phyloP scores from a whole-genome alignment of 2,329 filamentous ascomycete species.

The Alternaria sp. region DNA sequence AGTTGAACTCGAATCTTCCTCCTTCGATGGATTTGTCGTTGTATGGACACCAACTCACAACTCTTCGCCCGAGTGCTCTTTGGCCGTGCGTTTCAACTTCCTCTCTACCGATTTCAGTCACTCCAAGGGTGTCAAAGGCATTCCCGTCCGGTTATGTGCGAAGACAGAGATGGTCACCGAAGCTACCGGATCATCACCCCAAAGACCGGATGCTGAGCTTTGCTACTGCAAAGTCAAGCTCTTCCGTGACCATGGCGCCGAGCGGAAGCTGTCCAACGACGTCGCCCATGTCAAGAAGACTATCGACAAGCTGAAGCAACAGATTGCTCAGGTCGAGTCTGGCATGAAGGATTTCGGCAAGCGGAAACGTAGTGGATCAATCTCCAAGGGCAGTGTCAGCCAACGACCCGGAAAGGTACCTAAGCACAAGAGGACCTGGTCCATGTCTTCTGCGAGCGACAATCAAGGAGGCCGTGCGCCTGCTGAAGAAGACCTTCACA shows the following conservation, averaged over 20 bases:
- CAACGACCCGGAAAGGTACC: conserved; percentile 77
- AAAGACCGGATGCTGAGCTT: conserved; percentile 69
- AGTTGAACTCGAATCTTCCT: conserved; percentile 67
- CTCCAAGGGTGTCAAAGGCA: conserved; percentile 97
- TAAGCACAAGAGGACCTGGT: conserved; percentile 96
- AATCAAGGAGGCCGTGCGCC: conserved; percentile 53
- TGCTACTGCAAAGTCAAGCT: conserved; percentile 97
- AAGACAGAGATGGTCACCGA: conserved; percentile 78
- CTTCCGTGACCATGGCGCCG: conserved; percentile 94
- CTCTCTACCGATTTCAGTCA: conserved; percentile 98
- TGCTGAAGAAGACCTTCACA: conserved; percentile 75
- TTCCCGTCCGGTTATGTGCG: conserved; percentile 89
- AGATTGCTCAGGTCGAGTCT: conserved; percentile 78
- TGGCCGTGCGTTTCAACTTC: conserved; percentile 97
- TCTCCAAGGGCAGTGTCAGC: conserved; percentile 60
- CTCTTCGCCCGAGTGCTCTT: conserved; percentile 77
- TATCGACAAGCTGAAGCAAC: conserved; percentile 95
- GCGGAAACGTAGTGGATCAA: conserved; percentile 66
- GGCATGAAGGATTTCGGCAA: conserved; percentile 69
- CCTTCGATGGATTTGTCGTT: conserved; percentile 94
- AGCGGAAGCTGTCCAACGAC: conserved; percentile 94
- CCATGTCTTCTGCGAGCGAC: conserved; percentile 77
- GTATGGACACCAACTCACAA: conserved; percentile 79
- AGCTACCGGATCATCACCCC: conserved; percentile 57
- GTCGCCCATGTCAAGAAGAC: conserved; percentile 94